A percentile compares a stretch with the other conserved stretches of the same genome.
Conservation (phyloP, 1,139 yeast species). For the Groenewaldozyma sp. region DNA sequence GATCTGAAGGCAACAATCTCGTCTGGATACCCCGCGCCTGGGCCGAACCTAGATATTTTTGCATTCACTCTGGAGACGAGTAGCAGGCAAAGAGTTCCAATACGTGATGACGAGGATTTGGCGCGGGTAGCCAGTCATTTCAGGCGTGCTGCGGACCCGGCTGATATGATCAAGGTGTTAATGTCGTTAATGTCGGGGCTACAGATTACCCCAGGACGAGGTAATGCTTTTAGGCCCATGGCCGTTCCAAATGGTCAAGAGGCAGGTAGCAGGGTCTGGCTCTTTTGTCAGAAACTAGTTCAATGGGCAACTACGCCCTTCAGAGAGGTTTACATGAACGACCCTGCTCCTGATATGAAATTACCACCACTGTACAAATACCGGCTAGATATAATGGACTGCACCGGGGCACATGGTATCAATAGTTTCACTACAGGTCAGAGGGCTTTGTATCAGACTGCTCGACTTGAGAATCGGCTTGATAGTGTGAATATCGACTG, state of each 20-base stretch:
- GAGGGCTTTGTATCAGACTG: neutral
- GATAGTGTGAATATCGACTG: neutral
- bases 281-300: too few relatives aligned
- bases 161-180: neutral
- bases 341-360: too few relatives aligned
- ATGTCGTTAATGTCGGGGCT: neutral
- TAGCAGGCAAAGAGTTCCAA: neutral
- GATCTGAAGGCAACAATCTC: neutral
- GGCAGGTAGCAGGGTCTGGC: neutral
- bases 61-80: neutral
- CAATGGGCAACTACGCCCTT: neutral
- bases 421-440: neutral
- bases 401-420: neutral
- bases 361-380: neutral
- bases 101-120: neutral
- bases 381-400: neutral
- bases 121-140: too few relatives aligned
- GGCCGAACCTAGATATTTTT: neutral
- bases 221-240: neutral
- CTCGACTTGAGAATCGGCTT: neutral
- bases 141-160: too few relatives aligned
- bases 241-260: neutral
- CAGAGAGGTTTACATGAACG: neutral
- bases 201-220: neutral
- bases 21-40: constrained; percentile 1